Conservation (phyloP, 306 rosid species). For the Vigna nakashimae region DNA sequence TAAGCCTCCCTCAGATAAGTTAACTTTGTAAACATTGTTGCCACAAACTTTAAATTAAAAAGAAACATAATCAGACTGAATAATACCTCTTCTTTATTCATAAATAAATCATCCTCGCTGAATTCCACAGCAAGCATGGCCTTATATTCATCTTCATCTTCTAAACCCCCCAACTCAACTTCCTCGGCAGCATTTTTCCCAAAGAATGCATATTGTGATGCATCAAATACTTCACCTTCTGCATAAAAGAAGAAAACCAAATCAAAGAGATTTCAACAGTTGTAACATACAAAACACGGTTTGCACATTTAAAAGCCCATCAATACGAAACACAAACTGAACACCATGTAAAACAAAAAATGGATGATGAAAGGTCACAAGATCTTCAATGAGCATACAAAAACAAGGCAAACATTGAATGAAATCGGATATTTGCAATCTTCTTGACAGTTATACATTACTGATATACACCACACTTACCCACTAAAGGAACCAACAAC, state of each 20-base stretch:
- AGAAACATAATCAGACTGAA: neutral
- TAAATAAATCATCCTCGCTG: constrained; percentile 75
- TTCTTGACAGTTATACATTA: neutral
- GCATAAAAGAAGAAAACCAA: constrained; percentile 42
- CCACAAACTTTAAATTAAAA: constrained; percentile 4
- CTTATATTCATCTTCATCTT: constrained; percentile 55
- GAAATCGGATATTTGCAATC: neutral
- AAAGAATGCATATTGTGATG: constrained; percentile 92
- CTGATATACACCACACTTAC: neutral
- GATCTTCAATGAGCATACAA: neutral
- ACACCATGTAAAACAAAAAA: neutral
- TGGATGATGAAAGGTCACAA: neutral
- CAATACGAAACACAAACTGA: too few species aligned
- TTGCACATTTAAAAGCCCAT: neutral
- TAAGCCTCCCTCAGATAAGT: neutral
- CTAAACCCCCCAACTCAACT: constrained; percentile 92
- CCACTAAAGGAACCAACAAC: constrained; percentile 19
- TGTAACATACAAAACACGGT: neutral
- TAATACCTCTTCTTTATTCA: constrained; percentile 70
- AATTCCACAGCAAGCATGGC: constrained; percentile 58
- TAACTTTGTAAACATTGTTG: neutral
- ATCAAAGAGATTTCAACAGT: constrained; percentile 15
- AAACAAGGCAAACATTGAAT: neutral
- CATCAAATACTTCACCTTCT: constrained; percentile 75
- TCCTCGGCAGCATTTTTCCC: constrained; percentile 80